Base-by-base conservation (phyloP, 495 filamentous ascomycete genomes). In the Tirmania nivea region DNA sequence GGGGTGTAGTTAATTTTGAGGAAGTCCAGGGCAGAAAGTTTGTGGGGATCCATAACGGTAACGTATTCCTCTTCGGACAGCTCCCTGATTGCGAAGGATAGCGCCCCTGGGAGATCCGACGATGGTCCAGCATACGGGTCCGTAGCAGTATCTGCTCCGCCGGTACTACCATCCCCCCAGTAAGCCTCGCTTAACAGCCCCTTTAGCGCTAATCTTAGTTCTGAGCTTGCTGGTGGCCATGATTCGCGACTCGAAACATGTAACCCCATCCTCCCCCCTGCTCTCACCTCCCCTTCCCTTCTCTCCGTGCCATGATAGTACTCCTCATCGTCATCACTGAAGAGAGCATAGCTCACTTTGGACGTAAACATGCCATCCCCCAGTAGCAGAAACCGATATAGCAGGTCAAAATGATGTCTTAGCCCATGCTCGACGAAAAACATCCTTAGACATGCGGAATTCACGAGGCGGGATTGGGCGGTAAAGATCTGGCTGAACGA, bases 141-240 rank as follows among this genome's bases (percentile, higher is more conserved):
- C 5, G 39, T 45, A 19, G 12, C 17, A 19, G 39, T 45, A 19
- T 45, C 17, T 45, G 39, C 17, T 19, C 14, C 17, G 14, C 39
- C 39, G 62, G 68, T 60, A 31, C 25, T 31, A 31, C 2, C 25
- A 7, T 31, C 25, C 25, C 25, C 25, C 25, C 25, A 31, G 55
- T 85, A 84, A 55, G 77, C 81, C 55, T 94, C 89, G 2, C 75
- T 76, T 11, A 97, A 71, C 11, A 95, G 73, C 0, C 86, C 89
- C 73, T 87, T 93, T 39, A 97, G 71, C 12, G 84, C 85, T 2
- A 95, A 71, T 1, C 86, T 78, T 34, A 97, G 69, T 60, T 97
- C 90, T 6, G 86, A 94, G 65, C 83, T 90, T 35, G 86, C 86
- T 8, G 90, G 89, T 21, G 89, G 89, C 90, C 89, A 95, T 25